Base-by-base conservation (phyloP, 2,329 filamentous ascomycete genomes). In the Penicillium occitanis region DNA sequence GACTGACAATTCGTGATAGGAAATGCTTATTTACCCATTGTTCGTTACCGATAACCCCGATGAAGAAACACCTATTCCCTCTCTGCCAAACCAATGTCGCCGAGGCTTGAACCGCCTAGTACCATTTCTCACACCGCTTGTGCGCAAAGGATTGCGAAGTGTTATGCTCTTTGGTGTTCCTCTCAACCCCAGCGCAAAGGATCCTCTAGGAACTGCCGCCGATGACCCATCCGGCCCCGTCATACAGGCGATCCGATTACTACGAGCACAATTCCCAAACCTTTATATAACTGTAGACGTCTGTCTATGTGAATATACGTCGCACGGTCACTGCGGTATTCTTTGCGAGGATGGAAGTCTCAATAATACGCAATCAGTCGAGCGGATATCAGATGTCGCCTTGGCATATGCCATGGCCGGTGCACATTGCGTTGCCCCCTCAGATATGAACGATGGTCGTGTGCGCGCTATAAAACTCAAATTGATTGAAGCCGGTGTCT, bases 401-500 rank as follows among this genome's bases (percentile, higher is more conserved):
- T 85, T 98, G 70, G 92, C 94, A 40, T 99, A 99, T 76, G 95
- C 95, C n/a, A 86, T 90, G 74, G 95, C 95, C 17, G 95, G 95
- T 66, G 95, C 94, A 0, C 95, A 99, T 80, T 98, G 94, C 77
- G 93, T 99, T 33, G 95, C 95, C 0, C 95, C 95, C 1, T 97
- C 92, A 1, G 95, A 99, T 78, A 99, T 99, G 95, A 99, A 98
- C 77, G 95, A 99, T 77, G 95, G 95, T 33, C 91, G 95, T 70
- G 96, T 99, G 74, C 91, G 94, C 66, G 94, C 93, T 68, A 99
- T 99, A 79, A 99, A 99, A 85, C 86, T 97, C 63, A 98, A 97
- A 83, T 84, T 99, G 69, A 98, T 98, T 66, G 94, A 98, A 79
- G 90, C 93, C 66, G 94, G 94, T 63, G 91, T 98, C 72, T 90